A percentile compares a stretch with the other conserved stretches of the same genome.
Conservation (phyloP, 1,284 basidiomycete genomes). For the Sporisorium reilianum region DNA sequence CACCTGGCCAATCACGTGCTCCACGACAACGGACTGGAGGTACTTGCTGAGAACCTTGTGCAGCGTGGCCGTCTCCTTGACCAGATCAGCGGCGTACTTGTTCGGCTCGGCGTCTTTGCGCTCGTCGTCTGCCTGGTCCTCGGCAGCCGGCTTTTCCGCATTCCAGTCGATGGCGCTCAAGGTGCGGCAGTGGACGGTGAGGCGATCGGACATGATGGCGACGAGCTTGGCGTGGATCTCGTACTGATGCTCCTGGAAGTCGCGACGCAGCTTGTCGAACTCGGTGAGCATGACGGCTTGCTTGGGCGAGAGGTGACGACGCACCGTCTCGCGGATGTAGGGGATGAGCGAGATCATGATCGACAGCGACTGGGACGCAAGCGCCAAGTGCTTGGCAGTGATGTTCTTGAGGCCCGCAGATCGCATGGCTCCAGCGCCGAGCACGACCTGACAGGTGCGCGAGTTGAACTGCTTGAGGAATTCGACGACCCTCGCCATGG, state of each 20-base stretch:
- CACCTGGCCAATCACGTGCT: constrained; percentile 61
- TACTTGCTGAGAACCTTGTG: constrained; percentile 97
- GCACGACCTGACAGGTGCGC: constrained; percentile 94
- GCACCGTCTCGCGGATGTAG: constrained; percentile 92
- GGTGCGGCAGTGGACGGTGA: constrained; percentile 85
- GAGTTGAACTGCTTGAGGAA: constrained; percentile 94
- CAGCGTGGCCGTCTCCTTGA: constrained; percentile 94
- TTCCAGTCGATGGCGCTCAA: constrained; percentile 72
- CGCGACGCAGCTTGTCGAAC: constrained; percentile 97
- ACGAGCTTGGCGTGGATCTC: constrained; percentile 98
- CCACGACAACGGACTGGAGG: constrained; percentile 71
- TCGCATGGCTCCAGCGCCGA: constrained; percentile 97
- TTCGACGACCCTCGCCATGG: constrained; percentile 92
- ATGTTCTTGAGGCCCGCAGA: constrained; percentile 98
- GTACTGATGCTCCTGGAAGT: constrained; percentile 98
- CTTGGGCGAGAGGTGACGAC: constrained; percentile 89
- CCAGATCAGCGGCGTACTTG: constrained; percentile 88
- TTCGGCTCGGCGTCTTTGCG: constrained; percentile 71
- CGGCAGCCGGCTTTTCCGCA: constrained; percentile 25
- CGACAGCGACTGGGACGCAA: constrained; percentile 94
- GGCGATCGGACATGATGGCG: constrained; percentile 96
- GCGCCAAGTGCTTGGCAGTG: constrained; percentile 91
- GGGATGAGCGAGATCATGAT: constrained; percentile 95
- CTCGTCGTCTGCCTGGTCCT: constrained; percentile 5
- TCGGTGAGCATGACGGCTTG: constrained; percentile 96